These are phyloP conservation scores for Isatis tinctoria DNA, from an alignment of 345 rosid species.

Conservation along the genomic window DNA sequence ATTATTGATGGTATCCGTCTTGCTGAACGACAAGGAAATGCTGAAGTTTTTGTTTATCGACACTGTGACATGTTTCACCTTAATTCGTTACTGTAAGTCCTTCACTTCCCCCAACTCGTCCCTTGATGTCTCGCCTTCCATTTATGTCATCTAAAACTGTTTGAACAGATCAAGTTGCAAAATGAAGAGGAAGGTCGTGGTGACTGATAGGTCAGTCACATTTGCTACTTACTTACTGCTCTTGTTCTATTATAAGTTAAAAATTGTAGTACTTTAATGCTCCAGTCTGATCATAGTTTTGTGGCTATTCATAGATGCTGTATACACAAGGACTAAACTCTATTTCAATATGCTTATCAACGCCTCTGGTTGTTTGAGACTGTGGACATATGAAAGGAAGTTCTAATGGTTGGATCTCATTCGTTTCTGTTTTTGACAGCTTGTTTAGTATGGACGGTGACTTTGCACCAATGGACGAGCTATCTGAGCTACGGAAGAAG, in stretches of 20 bases:
- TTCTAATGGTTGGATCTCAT: background rate
- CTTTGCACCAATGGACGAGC: constrained; percentile 90
- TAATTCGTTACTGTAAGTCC: constrained; percentile 57
- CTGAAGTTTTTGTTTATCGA: constrained; percentile 59
- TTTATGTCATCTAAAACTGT: constrained; percentile 17
- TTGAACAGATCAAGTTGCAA: constrained; percentile 65
- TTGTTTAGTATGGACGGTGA: constrained; percentile 99
- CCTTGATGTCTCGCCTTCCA: background rate
- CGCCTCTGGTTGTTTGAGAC: background rate
- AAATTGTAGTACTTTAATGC: background rate
- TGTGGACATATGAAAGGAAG: background rate
- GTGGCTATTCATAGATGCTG: background rate
- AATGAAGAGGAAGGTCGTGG: constrained; percentile 79
- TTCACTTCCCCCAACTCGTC: constrained; percentile 13
- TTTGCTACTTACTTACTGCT: background rate
- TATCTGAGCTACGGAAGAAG: constrained; percentile 61
- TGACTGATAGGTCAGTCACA: constrained; percentile 79
- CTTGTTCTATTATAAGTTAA: background rate
- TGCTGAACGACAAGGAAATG: constrained; percentile 66
- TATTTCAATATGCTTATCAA: background rate
- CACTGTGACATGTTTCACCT: constrained; percentile 91
- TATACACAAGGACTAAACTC: background rate
- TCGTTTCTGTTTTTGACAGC: constrained; percentile 35
- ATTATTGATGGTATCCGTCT: constrained; percentile 93
- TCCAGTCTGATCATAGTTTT: background rate